Conservation (phyloP, 108 stramenopile species). For the Schizochytrium sp. region DNA sequence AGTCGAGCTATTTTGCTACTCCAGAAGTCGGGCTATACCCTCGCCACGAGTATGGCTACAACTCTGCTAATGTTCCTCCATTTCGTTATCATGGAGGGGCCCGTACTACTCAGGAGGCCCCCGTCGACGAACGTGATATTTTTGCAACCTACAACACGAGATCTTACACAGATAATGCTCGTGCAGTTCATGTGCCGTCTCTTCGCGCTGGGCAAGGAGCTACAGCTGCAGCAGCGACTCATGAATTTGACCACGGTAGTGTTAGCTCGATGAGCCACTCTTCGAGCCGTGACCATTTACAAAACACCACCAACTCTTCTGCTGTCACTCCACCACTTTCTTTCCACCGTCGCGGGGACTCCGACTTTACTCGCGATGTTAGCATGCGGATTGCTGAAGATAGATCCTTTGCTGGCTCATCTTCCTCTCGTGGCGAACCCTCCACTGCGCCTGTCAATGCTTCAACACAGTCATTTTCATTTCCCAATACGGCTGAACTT, state of each 20-base stretch:
- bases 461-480: not conserved
- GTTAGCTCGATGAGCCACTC: not conserved
- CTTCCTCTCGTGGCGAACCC: not conserved
- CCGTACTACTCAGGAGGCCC: conserved; percentile 18
- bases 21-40: conserved; percentile 18
- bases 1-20: not conserved
- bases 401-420: not conserved
- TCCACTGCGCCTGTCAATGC: not conserved
- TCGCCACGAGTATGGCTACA: not conserved
- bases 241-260: not conserved
- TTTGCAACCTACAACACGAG: conserved; percentile 41
- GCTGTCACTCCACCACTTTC: not conserved
- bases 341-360: conserved; percentile 8
- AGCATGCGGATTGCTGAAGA: not conserved
- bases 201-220: too few species aligned
- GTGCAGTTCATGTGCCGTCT: conserved; percentile 25
- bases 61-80: too few species aligned
- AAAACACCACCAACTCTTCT: too few species aligned
- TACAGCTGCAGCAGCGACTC: too few species aligned
- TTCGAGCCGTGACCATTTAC: not conserved
- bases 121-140: conserved; percentile 30
- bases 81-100: not conserved
- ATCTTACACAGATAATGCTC: conserved; percentile 44
- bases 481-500: not conserved
- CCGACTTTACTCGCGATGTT: not conserved